Evolutionary conservation across 2,329 filamentous ascomycete species (phyloP).

Genomic region (Fusarium graminum): DNA sequence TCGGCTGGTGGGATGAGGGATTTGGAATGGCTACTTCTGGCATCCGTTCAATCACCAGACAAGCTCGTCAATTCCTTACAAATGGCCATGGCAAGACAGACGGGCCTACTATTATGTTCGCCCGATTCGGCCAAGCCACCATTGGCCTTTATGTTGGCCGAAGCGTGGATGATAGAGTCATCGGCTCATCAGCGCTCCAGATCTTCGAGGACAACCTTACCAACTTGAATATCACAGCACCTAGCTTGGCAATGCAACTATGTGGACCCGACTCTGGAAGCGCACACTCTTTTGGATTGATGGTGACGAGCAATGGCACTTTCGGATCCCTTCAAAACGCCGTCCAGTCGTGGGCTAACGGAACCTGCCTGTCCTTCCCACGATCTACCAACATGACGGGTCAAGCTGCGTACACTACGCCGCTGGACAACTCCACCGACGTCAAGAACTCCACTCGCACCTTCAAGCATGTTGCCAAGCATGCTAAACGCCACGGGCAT

Average conservation of each 20-base stretch:
- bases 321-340: background rate
- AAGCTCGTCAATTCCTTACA: conserved; percentile 2
- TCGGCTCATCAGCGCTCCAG: background rate
- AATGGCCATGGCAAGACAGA: background rate
- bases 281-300: background rate
- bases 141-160: background rate
- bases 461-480: background rate
- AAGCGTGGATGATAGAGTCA: background rate
- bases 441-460: background rate
- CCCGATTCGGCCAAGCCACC: background rate
- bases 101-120: background rate
- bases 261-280: background rate
- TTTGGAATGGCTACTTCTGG: background rate
- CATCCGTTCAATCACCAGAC: conserved; percentile 5
- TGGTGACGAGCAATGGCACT: background rate
- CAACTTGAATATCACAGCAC: background rate
- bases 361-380: background rate
- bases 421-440: background rate
- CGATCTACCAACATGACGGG: background rate
- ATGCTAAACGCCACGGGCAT: conserved; percentile 2
- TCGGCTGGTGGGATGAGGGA: background rate
- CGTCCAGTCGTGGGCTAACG: conserved; percentile 1
- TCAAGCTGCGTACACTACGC: background rate
- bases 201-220: background rate
- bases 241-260: background rate